phyloP scores from a whole-genome alignment of 73 alveolate species.

The Breviolum minutum region DNA sequence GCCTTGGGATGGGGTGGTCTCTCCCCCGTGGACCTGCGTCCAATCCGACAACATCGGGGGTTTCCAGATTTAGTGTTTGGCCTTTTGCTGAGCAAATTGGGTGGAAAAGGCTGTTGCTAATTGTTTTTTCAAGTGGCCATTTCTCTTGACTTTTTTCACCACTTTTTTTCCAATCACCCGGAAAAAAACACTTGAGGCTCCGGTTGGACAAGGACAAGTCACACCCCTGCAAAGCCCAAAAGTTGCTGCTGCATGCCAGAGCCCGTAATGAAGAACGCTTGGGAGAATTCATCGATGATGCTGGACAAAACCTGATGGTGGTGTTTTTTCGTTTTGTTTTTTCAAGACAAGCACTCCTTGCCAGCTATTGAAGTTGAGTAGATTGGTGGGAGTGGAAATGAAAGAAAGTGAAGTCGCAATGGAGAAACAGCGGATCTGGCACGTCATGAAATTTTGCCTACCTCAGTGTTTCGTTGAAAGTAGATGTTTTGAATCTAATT shows the following conservation, averaged over 20 bases:
- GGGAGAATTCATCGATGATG: conserved; percentile 64
- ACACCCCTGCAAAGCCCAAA: conserved; percentile 86
- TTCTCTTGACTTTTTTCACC: not conserved
- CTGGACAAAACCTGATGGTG: conserved; percentile 63
- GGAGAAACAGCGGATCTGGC: not conserved
- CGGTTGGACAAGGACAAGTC: not conserved
- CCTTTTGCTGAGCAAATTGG: not conserved
- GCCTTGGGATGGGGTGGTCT: not conserved
- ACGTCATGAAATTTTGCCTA: not conserved
- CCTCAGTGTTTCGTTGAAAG: too few species aligned
- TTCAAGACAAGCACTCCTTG: not conserved
- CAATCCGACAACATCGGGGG: too few species aligned
- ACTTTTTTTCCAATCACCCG: not conserved
- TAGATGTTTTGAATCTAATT: too few species aligned
- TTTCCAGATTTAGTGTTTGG: not conserved
- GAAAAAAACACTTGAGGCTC: not conserved
- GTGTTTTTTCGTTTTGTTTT: too few species aligned
- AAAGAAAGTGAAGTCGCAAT: not conserved
- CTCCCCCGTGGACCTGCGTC: too few species aligned
- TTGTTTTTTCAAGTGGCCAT: too few species aligned
- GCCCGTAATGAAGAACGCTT: not conserved
- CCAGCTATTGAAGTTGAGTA: not conserved
- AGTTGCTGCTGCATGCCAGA: conserved; percentile 43
- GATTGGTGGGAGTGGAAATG: not conserved
- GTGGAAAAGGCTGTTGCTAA: not conserved